Conservation (phyloP, 192 early-diverging fungal genomes). For the Mortierella claussenii region DNA sequence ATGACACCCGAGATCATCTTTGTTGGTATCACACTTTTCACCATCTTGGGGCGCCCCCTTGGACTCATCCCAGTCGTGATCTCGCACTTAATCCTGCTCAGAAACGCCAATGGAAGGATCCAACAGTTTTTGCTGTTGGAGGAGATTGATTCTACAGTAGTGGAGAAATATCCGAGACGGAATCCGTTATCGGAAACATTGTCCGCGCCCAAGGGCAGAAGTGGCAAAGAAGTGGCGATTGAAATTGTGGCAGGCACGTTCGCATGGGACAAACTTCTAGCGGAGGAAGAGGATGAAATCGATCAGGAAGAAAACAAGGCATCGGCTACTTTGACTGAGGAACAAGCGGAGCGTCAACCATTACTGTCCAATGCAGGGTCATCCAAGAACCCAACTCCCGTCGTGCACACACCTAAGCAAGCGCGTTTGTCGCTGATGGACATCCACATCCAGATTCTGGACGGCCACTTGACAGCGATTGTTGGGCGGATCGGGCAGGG, state of each 20-base stretch:
- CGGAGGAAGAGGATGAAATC: background rate
- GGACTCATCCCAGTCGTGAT: background rate
- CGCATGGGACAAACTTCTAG: constrained; percentile 16
- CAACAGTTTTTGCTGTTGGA: constrained; percentile 49
- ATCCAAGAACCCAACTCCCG: background rate
- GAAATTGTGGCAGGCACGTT: constrained; percentile 19
- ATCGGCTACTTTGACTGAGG: background rate
- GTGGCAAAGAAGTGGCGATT: background rate
- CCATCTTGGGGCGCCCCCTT: constrained; percentile 17
- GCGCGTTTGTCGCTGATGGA: constrained; percentile 32
- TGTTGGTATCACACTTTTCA: constrained; percentile 30
- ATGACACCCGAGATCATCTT: constrained; percentile 35
- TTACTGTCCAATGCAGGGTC: background rate
- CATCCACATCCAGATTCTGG: constrained; percentile 51
- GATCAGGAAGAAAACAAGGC: no score
- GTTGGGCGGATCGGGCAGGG: constrained; percentile 79
- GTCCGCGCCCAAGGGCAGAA: background rate
- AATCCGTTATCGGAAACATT: background rate
- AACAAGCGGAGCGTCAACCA: constrained; percentile 3
- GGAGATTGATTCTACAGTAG: constrained; percentile 33
- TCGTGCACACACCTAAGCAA: background rate
- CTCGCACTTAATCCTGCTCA: background rate
- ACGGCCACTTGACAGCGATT: constrained; percentile 61
- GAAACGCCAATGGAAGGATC: constrained; percentile 42
- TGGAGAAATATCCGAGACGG: background rate